phyloP scores from a whole-genome alignment of 164 flowering plant genomes.

The Magnolia sinica region DNA sequence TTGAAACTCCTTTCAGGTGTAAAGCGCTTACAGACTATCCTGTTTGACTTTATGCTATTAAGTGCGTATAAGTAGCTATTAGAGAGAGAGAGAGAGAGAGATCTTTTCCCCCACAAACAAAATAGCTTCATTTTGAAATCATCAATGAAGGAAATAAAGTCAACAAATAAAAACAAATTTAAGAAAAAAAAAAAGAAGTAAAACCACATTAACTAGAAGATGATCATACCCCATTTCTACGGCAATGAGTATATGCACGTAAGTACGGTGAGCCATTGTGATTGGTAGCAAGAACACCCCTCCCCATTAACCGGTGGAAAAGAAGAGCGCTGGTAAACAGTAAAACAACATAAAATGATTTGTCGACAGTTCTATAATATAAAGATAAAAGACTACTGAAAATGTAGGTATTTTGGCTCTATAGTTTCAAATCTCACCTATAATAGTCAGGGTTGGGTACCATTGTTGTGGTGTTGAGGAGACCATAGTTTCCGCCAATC shows the following conservation, averaged over 20 bases:
- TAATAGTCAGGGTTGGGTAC: conserved; percentile 73
- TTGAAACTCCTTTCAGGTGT: too few relatives aligned
- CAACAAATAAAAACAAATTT: neutral
- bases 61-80: too few relatives aligned
- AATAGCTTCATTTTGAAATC: too few relatives aligned
- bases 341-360: neutral
- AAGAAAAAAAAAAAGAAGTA: too few relatives aligned
- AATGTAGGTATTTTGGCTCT: neutral
- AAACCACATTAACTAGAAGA: neutral
- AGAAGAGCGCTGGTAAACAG: conserved; percentile 51
- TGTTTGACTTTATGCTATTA: too few relatives aligned
- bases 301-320: conserved; percentile 77
- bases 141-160: too few relatives aligned
- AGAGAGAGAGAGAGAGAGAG: too few relatives aligned
- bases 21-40: too few relatives aligned
- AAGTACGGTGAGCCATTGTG: conserved; percentile 40
- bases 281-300: conserved; percentile 32
- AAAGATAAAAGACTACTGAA: neutral
- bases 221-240: conserved; percentile 34
- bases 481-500: conserved; percentile 74
- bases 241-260: conserved; percentile 58
- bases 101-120: too few relatives aligned
- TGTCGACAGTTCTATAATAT: neutral
- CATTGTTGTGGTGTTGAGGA: conserved; percentile 59
- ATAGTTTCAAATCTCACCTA: conserved; percentile 27